Evolutionary conservation across 352 stramenopile genomes (phyloP).

Genomic region (Blastocystis sp.): DNA sequence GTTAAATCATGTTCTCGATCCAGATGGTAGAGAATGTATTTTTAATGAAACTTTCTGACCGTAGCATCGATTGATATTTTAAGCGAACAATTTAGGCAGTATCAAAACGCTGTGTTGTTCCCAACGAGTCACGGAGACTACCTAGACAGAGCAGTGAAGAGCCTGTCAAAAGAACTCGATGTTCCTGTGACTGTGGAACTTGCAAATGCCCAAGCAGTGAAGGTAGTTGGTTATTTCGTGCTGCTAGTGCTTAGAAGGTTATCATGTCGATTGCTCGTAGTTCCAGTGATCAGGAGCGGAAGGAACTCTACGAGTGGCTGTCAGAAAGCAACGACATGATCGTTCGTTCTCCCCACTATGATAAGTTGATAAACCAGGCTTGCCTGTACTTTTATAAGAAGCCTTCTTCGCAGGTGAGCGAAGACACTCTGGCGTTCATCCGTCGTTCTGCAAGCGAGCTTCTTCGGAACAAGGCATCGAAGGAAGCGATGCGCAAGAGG

Average conservation of each 20-base stretch:
- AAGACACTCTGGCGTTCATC: slow-evolving; percentile 55
- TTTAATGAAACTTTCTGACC: neutral
- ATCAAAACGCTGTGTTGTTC: slow-evolving; percentile 39
- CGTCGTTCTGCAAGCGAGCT: slow-evolving; percentile 48
- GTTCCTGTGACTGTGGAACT: slow-evolving; percentile 53
- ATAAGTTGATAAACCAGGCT: slow-evolving; percentile 38
- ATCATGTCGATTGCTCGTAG: slow-evolving; percentile 44
- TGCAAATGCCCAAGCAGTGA: slow-evolving; percentile 38
- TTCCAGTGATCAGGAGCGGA: slow-evolving; percentile 5
- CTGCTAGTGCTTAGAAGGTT: slow-evolving; percentile 38
- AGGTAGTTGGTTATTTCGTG: neutral
- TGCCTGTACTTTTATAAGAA: slow-evolving; percentile 60
- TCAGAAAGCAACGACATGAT: slow-evolving; percentile 57
- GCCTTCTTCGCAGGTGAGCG: slow-evolving; percentile 15
- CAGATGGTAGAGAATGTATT: neutral
- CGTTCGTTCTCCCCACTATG: slow-evolving; percentile 38
- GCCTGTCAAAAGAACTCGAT: slow-evolving; percentile 49
- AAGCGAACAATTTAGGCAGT: slow-evolving; percentile 8
- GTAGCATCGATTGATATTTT: slow-evolving; percentile 46
- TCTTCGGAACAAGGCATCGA: slow-evolving; percentile 53
- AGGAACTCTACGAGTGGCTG: slow-evolving; percentile 47
- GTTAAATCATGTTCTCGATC: neutral
- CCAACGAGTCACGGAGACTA: slow-evolving; percentile 58
- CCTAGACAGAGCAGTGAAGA: slow-evolving; percentile 48
- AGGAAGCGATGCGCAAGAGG: slow-evolving; percentile 51